These are phyloP conservation scores for Fusarium duplospermum DNA, from an alignment of 2,329 filamentous ascomycete genomes.

Conservation along the genomic window DNA sequence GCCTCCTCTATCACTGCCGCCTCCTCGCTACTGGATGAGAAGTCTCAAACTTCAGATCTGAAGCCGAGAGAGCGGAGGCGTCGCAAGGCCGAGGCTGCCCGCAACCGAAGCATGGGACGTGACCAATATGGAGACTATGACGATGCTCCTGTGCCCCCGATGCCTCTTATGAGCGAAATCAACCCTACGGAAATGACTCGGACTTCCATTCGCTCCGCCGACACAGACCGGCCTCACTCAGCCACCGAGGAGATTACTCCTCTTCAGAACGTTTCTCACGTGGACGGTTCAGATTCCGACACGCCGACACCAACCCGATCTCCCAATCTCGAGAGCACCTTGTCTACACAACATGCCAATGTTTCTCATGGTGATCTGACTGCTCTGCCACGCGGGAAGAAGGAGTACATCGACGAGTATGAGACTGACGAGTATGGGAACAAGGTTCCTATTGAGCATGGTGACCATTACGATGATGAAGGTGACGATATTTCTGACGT, in stretches of 20 bases:
- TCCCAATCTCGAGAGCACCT: slow-evolving; percentile 66
- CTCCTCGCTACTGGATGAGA: slow-evolving; percentile 50
- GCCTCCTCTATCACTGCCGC: slow-evolving; percentile 48
- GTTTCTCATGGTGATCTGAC: slow-evolving; percentile 70
- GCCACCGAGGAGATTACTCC: slow-evolving; percentile 72
- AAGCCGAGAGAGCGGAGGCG: slow-evolving; percentile 64
- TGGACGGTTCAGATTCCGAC: slow-evolving; percentile 69
- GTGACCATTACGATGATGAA: slow-evolving; percentile 55
- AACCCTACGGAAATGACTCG: slow-evolving; percentile 89
- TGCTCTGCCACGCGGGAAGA: slow-evolving; percentile 62
- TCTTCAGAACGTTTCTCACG: slow-evolving; percentile 72
- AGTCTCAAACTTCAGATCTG: slow-evolving; percentile 61
- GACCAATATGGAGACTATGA: slow-evolving; percentile 65
- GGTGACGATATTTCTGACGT: slow-evolving; percentile 43
- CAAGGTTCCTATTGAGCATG: slow-evolving; percentile 55
- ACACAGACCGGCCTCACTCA: slow-evolving; percentile 78
- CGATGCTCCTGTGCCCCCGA: slow-evolving; percentile 73
- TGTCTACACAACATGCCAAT: slow-evolving; percentile 77
- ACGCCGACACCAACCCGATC: slow-evolving; percentile 72
- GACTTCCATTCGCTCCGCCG: slow-evolving; percentile 85
- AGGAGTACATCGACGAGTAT: slow-evolving; percentile 57
- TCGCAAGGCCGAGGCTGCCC: slow-evolving; percentile 61
- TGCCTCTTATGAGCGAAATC: slow-evolving; percentile 90
- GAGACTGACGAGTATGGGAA: slow-evolving; percentile 60
- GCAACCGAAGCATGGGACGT: slow-evolving; percentile 57